Base-by-base conservation (phyloP, 352 stramenopile genomes). In the Globisporangium recalcitrans region DNA sequence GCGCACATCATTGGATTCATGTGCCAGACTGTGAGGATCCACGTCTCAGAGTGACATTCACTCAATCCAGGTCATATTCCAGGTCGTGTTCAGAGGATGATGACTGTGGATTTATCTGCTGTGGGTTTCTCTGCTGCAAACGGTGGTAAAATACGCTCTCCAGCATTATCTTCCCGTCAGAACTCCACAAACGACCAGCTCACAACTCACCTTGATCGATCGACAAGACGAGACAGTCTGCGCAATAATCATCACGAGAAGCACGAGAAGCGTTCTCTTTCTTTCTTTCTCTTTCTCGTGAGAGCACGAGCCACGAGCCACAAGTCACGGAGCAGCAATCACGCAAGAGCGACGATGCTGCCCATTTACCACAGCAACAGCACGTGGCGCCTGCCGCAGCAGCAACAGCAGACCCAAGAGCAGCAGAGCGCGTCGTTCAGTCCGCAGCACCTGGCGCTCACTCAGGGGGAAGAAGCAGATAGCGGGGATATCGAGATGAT, bases 351-450 rank as follows among this genome's bases (percentile, higher is more conserved):
- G 22, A 36, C 47, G 47, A 53, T 53, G 47, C 47, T 53, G 1
- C 47, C 47, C 47, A 53, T 53, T 22, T 53, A 53, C 14, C 16
- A 19, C 47, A 53, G 24, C 47, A 53, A 21, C 47, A 31, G 47
- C 24, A 24, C 24, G 47, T 36, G 47, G 47, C 47, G 47, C 47
- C 47, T 22, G 36, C 58, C 31, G 47, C 48, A 60, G 36, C 44
- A 21, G 16, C 56, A 62, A 40, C 13, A 24, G 16, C 16, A 48
- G n/a, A n/a, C n/a, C n/a, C n/a, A n/a, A n/a, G n/a, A n/a, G 42
- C 42, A 48, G 19, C 16, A 48, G 19, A 48, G 16, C 42, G 9
- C 47, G 6, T 27, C 22, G 22, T 53, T 53, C 6, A 24, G 47
- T 9, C 47, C 47, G 2, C 47, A 4, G 13, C 47, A 6, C 6